These are phyloP conservation scores for Nymphaea colorata DNA, from an alignment of 164 flowering plant genomes.

Conservation along the genomic window DNA sequence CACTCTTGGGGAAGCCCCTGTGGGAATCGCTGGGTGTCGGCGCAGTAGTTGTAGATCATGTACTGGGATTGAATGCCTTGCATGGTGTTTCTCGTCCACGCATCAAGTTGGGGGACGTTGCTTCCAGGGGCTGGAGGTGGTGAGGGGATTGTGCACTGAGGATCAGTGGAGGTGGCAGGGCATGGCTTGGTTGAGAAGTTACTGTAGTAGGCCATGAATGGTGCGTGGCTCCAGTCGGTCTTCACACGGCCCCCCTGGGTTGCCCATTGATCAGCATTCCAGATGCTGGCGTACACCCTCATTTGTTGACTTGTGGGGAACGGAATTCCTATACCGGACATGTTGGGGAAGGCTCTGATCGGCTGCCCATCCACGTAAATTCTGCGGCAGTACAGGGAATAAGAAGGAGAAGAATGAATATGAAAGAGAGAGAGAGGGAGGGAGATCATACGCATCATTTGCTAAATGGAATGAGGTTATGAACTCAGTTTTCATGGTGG, in stretches of 20 bases:
- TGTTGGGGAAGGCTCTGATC: conserved; percentile 2
- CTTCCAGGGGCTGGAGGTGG: no score
- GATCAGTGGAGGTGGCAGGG: conserved; percentile 1
- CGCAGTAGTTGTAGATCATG: conserved; percentile 85
- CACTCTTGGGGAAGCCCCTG: conserved; percentile 62
- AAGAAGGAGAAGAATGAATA: background rate
- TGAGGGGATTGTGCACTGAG: no score
- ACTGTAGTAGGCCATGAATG: conserved; percentile 1
- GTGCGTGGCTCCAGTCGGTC: conserved; percentile 3
- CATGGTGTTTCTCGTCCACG: no score
- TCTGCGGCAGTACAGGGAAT: no score
- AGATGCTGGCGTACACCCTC: conserved; percentile 3
- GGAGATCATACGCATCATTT: no score
- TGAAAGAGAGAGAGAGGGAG: conserved; percentile 1
- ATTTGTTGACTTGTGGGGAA: conserved; percentile 5
- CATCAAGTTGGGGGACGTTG: no score
- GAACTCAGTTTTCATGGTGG: no score
- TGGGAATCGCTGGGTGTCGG: conserved; percentile 55
- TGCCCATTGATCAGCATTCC: conserved; percentile 7
- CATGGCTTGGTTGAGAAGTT: background rate
- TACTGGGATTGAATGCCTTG: conserved; percentile 2
- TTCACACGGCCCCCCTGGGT: no score
- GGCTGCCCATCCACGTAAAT: conserved; percentile 6
- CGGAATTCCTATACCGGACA: background rate
- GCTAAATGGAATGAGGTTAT: no score